A percentile compares a stretch with the other conserved stretches of the same genome.
Conservation (phyloP, 768 basidiomycete genomes). For the Royoungia palumana region DNA sequence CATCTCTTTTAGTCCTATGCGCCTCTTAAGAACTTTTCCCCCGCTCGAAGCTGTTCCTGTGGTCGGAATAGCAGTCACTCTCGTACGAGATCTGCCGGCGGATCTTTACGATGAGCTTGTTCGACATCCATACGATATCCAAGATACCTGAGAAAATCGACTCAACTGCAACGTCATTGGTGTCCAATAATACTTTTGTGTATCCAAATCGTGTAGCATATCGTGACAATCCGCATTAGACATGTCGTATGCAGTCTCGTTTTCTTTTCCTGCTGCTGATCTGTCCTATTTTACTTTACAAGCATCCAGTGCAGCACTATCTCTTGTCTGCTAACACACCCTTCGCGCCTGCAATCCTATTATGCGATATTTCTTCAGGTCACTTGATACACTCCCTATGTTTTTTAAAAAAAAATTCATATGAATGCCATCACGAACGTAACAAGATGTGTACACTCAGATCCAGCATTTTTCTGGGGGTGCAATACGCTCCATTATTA, state of each 20-base stretch:
- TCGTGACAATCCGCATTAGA: neutral
- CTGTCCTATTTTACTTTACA: neutral
- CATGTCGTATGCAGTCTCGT: slow-evolving; percentile 16
- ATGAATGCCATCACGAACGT: neutral
- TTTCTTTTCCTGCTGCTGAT: neutral
- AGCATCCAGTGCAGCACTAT: neutral
- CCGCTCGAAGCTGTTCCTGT: slow-evolving; percentile 84
- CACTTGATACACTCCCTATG: slow-evolving; percentile 1
- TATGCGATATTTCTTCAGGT: neutral
- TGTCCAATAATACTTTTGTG: slow-evolving; percentile 3
- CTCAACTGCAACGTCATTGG: neutral
- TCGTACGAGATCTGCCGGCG: slow-evolving; percentile 86
- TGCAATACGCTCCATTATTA: too few relatives aligned
- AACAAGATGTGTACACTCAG: neutral
- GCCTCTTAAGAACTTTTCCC: slow-evolving; percentile 89
- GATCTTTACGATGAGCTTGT: slow-evolving; percentile 88
- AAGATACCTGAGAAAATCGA: slow-evolving; percentile 14
- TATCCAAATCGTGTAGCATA: slow-evolving; percentile 27
- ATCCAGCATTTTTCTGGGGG: slow-evolving; percentile 16
- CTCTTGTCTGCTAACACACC: too few relatives aligned
- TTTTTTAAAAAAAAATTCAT: neutral
- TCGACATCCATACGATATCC: slow-evolving; percentile 74
- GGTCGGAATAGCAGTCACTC: slow-evolving; percentile 89
- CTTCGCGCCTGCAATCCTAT: neutral
- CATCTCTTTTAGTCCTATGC: slow-evolving; percentile 72